phyloP scores from a whole-genome alignment of 139 green algal genomes.

The Spirogloea muscicola region DNA sequence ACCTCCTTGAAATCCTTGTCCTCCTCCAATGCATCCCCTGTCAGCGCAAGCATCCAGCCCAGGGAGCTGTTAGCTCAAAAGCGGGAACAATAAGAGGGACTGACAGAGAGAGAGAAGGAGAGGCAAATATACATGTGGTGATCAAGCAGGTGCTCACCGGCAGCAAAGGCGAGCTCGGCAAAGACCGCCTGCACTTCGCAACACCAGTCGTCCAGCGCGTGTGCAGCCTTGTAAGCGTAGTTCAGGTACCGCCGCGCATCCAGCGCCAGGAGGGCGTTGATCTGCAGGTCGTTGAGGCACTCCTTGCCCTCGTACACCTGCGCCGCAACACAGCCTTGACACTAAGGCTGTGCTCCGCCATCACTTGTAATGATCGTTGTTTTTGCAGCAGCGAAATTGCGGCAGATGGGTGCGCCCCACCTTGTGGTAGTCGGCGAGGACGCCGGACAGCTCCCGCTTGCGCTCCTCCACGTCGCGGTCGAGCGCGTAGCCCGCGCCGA shows the following conservation, averaged over 20 bases:
- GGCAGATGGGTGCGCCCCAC: no score
- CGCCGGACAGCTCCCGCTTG: constrained; percentile 7
- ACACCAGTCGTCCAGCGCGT: not conserved
- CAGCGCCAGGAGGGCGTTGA: constrained; percentile 1
- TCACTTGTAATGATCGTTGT: no score
- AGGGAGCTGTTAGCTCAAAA: no score
- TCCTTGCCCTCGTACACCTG: constrained; percentile 3
- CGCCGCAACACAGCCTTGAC: no score
- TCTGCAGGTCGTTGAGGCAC: constrained; percentile 18
- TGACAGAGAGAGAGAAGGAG: no score
- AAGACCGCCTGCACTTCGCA: constrained; percentile 19
- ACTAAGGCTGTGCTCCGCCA: no score
- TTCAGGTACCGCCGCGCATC: not conserved
- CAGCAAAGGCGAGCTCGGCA: not conserved
- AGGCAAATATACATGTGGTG: no score
- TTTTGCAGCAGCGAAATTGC: no score
- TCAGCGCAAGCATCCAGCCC: no score
- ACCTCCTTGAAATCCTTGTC: no score
- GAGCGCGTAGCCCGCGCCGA: constrained; percentile 15
- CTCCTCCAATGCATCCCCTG: no score
- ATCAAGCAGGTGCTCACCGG: not conserved
- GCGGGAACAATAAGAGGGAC: no score
- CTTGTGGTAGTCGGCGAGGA: constrained; percentile 32
- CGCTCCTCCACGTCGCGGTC: constrained; percentile 13
- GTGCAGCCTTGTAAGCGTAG: not conserved